These are phyloP conservation scores for Colletotrichum aenigma DNA, from an alignment of 2,329 filamentous ascomycete species.

Conservation along the genomic window DNA sequence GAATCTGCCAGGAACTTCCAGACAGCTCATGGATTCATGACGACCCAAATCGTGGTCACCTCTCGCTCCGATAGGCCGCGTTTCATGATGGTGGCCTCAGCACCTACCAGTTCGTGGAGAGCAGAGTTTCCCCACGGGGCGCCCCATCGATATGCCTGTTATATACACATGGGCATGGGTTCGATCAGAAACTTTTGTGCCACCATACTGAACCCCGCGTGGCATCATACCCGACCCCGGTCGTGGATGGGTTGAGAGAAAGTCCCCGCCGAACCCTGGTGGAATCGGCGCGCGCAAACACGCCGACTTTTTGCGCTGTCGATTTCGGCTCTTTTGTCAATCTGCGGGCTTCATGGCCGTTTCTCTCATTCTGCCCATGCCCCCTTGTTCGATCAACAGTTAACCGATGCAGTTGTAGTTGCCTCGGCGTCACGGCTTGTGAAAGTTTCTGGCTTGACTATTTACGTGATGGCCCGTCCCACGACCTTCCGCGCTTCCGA, in stretches of 20 bases:
- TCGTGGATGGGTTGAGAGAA: not conserved
- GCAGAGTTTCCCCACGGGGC: not conserved
- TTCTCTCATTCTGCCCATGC: not conserved
- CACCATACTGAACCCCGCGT: not conserved
- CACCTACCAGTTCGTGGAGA: slow-evolving; percentile 1
- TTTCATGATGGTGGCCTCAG: not conserved
- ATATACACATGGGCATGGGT: not conserved
- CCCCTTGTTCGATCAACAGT: not conserved
- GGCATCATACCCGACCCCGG: not conserved
- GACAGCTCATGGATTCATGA: not conserved
- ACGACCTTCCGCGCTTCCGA: not conserved
- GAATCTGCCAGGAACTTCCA: not conserved
- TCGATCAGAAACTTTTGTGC: not conserved
- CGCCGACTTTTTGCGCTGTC: not conserved
- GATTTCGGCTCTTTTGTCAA: not conserved
- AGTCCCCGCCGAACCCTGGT: not conserved
- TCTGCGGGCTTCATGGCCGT: not conserved
- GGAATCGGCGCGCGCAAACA: not conserved
- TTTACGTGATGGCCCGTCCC: slow-evolving; percentile 5
- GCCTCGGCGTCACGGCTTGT: slow-evolving; percentile 16
- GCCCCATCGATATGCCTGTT: not conserved
- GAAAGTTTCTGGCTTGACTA: not conserved
- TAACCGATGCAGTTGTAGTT: not conserved
- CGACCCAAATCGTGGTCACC: not conserved
- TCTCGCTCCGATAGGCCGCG: not conserved